A percentile compares a stretch with the other conserved stretches of the same genome.
Conservation (phyloP, 441 rosid genomes). For the Raphanus hybrid region DNA sequence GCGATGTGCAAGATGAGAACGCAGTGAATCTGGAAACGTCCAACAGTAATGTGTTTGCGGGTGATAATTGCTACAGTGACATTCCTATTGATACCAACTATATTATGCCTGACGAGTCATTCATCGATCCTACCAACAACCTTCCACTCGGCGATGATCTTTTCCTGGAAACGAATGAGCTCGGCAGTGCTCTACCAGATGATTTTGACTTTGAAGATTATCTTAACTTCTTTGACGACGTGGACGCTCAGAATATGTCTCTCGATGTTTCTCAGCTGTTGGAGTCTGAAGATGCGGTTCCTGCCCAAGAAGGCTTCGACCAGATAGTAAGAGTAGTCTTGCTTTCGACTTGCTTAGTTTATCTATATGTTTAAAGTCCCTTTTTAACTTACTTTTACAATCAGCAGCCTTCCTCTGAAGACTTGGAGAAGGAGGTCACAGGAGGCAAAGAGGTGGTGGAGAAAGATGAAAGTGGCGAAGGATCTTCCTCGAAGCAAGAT, state of each 20-base stretch:
- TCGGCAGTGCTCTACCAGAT: slow-evolving; percentile 51
- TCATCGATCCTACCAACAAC: slow-evolving; percentile 50
- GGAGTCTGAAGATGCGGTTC: slow-evolving; percentile 46
- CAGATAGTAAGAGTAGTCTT: slow-evolving; percentile 51
- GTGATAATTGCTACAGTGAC: slow-evolving; percentile 47
- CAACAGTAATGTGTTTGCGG: slow-evolving; percentile 49
- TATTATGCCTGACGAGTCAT: slow-evolving; percentile 58
- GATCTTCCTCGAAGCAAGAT: slow-evolving; percentile 59
- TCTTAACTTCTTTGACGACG: slow-evolving; percentile 65
- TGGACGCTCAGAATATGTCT: slow-evolving; percentile 41
- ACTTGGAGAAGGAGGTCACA: not conserved
- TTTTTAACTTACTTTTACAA: slow-evolving; percentile 31
- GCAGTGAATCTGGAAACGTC: slow-evolving; percentile 43
- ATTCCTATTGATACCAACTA: slow-evolving; percentile 45
- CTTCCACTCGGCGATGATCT: slow-evolving; percentile 56
- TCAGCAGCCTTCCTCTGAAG: slow-evolving; percentile 52
- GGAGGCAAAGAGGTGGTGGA: slow-evolving; percentile 16
- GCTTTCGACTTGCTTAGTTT: slow-evolving; percentile 6
- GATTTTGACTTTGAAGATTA: slow-evolving; percentile 75
- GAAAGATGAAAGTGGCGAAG: slow-evolving; percentile 44
- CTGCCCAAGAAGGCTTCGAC: slow-evolving; percentile 42
- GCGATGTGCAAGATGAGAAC: slow-evolving; percentile 51
- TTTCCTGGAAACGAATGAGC: slow-evolving; percentile 74
- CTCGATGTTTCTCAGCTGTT: slow-evolving; percentile 61
- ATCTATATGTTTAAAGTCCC: not conserved